phyloP scores from a whole-genome alignment of 2,329 filamentous ascomycete species.

The Sporothrix mexicana region DNA sequence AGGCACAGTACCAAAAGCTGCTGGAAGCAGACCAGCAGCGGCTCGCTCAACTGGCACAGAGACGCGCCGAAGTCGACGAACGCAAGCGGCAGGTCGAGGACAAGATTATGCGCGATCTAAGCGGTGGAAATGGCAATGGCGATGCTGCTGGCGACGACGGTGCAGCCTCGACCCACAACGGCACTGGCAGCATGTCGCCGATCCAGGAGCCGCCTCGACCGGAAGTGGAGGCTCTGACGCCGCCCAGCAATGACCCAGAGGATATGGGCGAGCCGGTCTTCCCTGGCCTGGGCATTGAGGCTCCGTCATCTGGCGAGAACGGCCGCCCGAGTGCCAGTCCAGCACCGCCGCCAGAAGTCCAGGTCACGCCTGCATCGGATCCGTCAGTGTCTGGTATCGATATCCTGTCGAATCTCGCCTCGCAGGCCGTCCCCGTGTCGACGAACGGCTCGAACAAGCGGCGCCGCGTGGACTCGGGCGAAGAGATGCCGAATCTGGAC shows the following conservation, averaged over 20 bases:
- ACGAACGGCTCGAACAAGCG: conserved; percentile 63
- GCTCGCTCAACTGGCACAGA: conserved; percentile 66
- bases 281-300: not conserved
- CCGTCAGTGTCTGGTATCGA: conserved; percentile 47
- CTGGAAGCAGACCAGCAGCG: conserved; percentile 73
- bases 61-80: conserved; percentile 73
- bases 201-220: conserved; percentile 72
- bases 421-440: conserved; percentile 55
- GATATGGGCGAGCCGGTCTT: not conserved
- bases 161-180: conserved; percentile 47
- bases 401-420: conserved; percentile 49
- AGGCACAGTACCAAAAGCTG: conserved; percentile 73
- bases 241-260: conserved; percentile 33
- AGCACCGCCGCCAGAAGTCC: not conserved
- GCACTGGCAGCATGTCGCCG: conserved; percentile 56
- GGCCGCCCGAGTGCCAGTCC: conserved; percentile 34
- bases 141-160: conserved; percentile 48
- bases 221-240: conserved; percentile 68
- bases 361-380: conserved; percentile 31
- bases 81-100: conserved; percentile 91
- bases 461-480: conserved; percentile 57
- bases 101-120: conserved; percentile 84
- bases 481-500: conserved; percentile 61
- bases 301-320: not conserved
- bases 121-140: conserved; percentile 56